A percentile compares a stretch with the other conserved stretches of the same genome.
These are phyloP conservation scores for Diaporthe eres DNA, from an alignment of 2,329 filamentous ascomycete genomes.

Conservation along the genomic window DNA sequence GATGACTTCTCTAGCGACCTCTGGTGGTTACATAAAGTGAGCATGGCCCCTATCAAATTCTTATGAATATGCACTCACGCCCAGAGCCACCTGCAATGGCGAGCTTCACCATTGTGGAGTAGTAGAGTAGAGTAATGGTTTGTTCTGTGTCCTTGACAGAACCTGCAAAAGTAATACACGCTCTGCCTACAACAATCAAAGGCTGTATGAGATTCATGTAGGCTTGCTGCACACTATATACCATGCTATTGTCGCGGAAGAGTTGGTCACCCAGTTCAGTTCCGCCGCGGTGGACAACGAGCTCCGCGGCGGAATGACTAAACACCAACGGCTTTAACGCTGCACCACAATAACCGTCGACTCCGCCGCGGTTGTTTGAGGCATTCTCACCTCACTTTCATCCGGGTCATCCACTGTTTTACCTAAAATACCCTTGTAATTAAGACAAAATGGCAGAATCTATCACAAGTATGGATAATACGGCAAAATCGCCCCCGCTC, in stretches of 20 bases:
- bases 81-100: constrained; percentile 40
- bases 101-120: constrained; percentile 40
- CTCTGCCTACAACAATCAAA: neutral
- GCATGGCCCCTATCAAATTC: neutral
- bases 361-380: neutral
- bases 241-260: neutral
- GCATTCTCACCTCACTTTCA: neutral
- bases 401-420: too few species aligned
- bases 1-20: constrained; percentile 38
- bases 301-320: constrained; percentile 31
- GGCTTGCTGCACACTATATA: neutral
- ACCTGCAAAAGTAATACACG: neutral
- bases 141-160: neutral
- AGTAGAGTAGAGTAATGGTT: too few species aligned
- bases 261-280: neutral
- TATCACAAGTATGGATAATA: too few species aligned
- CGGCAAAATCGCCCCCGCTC: neutral
- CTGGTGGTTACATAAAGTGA: neutral
- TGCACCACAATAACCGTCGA: neutral
- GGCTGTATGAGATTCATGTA: neutral
- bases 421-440: neutral
- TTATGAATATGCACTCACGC: constrained; percentile 7
- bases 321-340: neutral
- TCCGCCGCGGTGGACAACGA: constrained; percentile 29
- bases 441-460: neutral